phyloP scores from a whole-genome alignment of 148 eudicot species.

The Spergularia bocconei region DNA sequence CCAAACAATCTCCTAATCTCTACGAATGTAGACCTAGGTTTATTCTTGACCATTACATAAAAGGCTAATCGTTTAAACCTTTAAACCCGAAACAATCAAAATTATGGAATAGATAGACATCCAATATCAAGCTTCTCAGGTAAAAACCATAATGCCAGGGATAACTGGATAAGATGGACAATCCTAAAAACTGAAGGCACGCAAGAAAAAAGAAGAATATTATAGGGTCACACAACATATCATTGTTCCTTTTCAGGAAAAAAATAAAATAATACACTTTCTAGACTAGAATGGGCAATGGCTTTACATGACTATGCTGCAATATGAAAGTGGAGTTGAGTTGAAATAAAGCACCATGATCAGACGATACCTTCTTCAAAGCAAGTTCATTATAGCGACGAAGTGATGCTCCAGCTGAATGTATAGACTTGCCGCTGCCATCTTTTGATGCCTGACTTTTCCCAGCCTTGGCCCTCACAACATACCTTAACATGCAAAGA shows the following conservation, averaged over 20 bases:
- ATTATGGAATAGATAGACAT: neutral
- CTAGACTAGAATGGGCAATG: neutral
- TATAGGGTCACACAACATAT: too few relatives aligned
- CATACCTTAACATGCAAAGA: conserved; percentile 55
- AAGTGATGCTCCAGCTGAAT: conserved; percentile 95
- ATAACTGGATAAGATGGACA: too few relatives aligned
- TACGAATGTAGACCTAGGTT: neutral
- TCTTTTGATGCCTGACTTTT: conserved; percentile 89
- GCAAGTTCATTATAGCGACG: conserved; percentile 92
- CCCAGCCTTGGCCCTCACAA: conserved; percentile 94
- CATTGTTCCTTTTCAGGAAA: too few relatives aligned
- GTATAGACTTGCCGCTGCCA: conserved; percentile 66
- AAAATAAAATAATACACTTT: too few relatives aligned
- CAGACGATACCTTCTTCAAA: conserved; percentile 68
- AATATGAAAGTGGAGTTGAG: neutral
- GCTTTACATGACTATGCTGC: neutral
- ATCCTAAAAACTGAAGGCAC: too few relatives aligned
- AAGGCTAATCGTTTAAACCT: neutral
- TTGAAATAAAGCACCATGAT: neutral
- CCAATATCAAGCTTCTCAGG: neutral
- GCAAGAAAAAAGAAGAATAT: too few relatives aligned
- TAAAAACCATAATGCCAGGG: too few relatives aligned
- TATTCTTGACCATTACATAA: neutral
- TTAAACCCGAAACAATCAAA: neutral
- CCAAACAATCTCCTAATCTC: too few relatives aligned